Evolutionary conservation across 805 yeast genomes (phyloP).

Genomic region (Komagataella mondaviorum): DNA sequence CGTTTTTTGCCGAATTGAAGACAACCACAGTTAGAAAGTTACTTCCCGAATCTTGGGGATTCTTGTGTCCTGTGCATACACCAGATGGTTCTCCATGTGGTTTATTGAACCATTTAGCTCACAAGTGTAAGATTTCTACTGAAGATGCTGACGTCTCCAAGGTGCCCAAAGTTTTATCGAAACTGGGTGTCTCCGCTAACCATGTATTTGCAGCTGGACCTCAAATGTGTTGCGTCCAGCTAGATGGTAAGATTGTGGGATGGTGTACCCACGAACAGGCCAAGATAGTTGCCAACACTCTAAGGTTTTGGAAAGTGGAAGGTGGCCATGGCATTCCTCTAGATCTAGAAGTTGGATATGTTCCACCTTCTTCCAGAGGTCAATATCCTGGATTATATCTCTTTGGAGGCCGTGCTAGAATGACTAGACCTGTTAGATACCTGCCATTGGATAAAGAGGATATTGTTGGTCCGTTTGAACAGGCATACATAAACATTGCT

Average conservation of each 20-base stretch:
- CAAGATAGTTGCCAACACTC: slow-evolving; percentile 71
- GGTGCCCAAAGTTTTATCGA: slow-evolving; percentile 51
- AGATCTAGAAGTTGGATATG: slow-evolving; percentile 86
- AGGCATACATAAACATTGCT: slow-evolving; percentile 92
- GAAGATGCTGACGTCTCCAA: slow-evolving; percentile 56
- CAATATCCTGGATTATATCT: slow-evolving; percentile 93
- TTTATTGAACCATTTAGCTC: slow-evolving; percentile 89
- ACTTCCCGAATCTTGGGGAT: slow-evolving; percentile 98
- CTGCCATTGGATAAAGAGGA: slow-evolving; percentile 76
- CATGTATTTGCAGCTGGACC: slow-evolving; percentile 83
- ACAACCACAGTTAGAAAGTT: slow-evolving; percentile 95
- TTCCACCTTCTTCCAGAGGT: slow-evolving; percentile 91
- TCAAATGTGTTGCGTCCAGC: slow-evolving; percentile 74
- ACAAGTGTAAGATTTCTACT: slow-evolving; percentile 84
- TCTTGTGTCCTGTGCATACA: slow-evolving; percentile 96
- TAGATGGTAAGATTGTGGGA: slow-evolving; percentile 87
- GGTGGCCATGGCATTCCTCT: slow-evolving; percentile 68
- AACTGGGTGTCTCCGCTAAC: slow-evolving; percentile 73
- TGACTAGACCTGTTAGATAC: slow-evolving; percentile 93
- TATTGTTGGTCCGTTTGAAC: slow-evolving; percentile 94
- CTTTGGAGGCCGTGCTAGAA: slow-evolving; percentile 86
- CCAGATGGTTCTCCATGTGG: slow-evolving; percentile 99
- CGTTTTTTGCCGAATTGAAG: slow-evolving; percentile 95
- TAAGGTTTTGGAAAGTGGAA: slow-evolving; percentile 87
- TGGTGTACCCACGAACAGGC: slow-evolving; percentile 92